These are phyloP conservation scores for Isatis tinctoria DNA, from an alignment of 345 rosid species.

Conservation along the genomic window DNA sequence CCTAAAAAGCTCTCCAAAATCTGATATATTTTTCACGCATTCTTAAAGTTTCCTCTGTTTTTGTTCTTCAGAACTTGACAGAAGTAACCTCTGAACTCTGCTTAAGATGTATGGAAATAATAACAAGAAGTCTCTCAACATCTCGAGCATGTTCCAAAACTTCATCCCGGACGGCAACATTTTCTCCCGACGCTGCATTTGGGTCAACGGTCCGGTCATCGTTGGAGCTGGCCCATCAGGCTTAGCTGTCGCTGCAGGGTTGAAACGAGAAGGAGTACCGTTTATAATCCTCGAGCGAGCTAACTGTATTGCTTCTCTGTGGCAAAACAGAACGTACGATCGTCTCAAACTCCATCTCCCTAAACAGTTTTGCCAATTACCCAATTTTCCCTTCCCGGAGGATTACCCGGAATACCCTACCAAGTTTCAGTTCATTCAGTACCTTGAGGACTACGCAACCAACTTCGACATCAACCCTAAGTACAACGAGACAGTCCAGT, in stretches of 20 bases:
- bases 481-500: slow-evolving; percentile 67
- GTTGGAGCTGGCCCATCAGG: slow-evolving; percentile 94
- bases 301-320: slow-evolving; percentile 76
- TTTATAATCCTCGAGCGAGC: slow-evolving; percentile 74
- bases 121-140: slow-evolving; percentile 34
- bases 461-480: slow-evolving; percentile 56
- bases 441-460: slow-evolving; percentile 63
- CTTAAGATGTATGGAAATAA: slow-evolving; percentile 21
- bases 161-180: slow-evolving; percentile 27
- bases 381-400: slow-evolving; percentile 57
- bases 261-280: slow-evolving; percentile 65
- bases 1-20: slow-evolving; percentile 13
- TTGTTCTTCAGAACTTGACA: background rate
- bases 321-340: slow-evolving; percentile 79
- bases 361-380: slow-evolving; percentile 73
- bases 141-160: slow-evolving; percentile 45
- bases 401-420: slow-evolving; percentile 77
- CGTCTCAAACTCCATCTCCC: slow-evolving; percentile 92
- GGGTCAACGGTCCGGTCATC: slow-evolving; percentile 88
- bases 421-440: slow-evolving; percentile 62
- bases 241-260: slow-evolving; percentile 63
- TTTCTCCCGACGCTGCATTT: slow-evolving; percentile 54
- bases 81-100: slow-evolving; percentile 7
- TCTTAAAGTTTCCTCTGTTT: background rate
- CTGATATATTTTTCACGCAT: background rate